A percentile compares a stretch with the other conserved stretches of the same genome.
These are phyloP conservation scores for Claviceps pazoutovae DNA, from an alignment of 2,329 filamentous ascomycete species.

Conservation along the genomic window DNA sequence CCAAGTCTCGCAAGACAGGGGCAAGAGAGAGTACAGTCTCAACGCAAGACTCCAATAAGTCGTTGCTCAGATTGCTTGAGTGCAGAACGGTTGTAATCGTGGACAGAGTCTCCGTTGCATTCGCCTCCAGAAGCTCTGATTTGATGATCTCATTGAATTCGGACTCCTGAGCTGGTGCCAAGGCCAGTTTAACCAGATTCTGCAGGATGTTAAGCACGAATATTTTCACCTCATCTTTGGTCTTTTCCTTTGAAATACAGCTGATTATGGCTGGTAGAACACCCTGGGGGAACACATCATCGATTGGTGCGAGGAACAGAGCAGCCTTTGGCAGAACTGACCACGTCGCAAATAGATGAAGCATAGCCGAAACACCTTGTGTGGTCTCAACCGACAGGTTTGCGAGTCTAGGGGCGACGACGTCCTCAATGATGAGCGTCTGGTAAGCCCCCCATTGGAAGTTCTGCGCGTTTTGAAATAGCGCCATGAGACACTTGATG, in stretches of 20 bases:
- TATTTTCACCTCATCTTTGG: conserved; percentile 75
- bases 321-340: conserved; percentile 52
- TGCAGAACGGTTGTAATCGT: conserved; percentile 57
- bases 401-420: conserved; percentile 63
- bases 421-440: conserved; percentile 54
- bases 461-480: conserved; percentile 60
- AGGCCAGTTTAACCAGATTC: conserved; percentile 49
- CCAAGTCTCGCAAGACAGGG: conserved; percentile 50
- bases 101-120: conserved; percentile 46
- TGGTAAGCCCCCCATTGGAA: conserved; percentile 64
- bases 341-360: conserved; percentile 74
- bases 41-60: conserved; percentile 66
- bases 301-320: conserved; percentile 43
- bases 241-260: conserved; percentile 55
- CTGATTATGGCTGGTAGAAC: conserved; percentile 60
- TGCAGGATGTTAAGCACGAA: conserved; percentile 67
- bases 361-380: conserved; percentile 72
- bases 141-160: conserved; percentile 44
- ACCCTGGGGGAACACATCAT: conserved; percentile 34
- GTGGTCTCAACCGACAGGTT: conserved; percentile 75
- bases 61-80: conserved; percentile 46
- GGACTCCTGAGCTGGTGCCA: conserved; percentile 38
- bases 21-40: conserved; percentile 66
- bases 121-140: conserved; percentile 40
- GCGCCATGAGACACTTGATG: conserved; percentile 67